phyloP scores from a whole-genome alignment of 805 yeast genomes.

The Nakazawaea siamensis region DNA sequence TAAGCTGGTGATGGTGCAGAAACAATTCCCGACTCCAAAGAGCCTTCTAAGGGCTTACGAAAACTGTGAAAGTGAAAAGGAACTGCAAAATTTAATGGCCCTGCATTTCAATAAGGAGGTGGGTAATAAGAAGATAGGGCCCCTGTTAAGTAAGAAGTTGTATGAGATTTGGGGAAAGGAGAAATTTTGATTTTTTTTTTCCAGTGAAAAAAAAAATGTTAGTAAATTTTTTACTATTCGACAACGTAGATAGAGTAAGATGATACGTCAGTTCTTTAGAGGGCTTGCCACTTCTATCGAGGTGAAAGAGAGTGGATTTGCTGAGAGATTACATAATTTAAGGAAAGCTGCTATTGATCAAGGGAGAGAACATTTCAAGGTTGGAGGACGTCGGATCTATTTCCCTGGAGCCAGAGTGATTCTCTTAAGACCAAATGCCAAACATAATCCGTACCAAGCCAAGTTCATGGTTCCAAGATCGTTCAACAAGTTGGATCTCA shows the following conservation, averaged over 20 bases:
- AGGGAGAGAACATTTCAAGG: slow-evolving; percentile 71
- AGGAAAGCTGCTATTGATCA: slow-evolving; percentile 44
- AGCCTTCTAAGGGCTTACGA: slow-evolving; percentile 43
- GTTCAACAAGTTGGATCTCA: slow-evolving; percentile 87
- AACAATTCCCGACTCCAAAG: slow-evolving; percentile 61
- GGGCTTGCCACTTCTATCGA: slow-evolving; percentile 23
- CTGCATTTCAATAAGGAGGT: slow-evolving; percentile 31
- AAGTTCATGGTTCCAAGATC: slow-evolving; percentile 90
- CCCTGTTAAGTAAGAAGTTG: slow-evolving; percentile 40
- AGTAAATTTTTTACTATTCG: neutral
- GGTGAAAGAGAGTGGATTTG: slow-evolving; percentile 5
- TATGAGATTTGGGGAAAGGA: slow-evolving; percentile 60
- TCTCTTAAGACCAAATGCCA: slow-evolving; percentile 85
- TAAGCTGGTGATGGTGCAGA: slow-evolving; percentile 74
- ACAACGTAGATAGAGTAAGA: no score
- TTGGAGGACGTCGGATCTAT: slow-evolving; percentile 69
- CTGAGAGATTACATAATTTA: slow-evolving; percentile 16
- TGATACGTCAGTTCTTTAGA: no score
- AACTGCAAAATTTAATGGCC: slow-evolving; percentile 23
- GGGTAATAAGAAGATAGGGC: slow-evolving; percentile 44
- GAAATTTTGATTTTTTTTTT: neutral
- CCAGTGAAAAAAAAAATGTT: neutral
- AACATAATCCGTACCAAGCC: slow-evolving; percentile 95
- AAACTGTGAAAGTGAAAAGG: slow-evolving; percentile 15
- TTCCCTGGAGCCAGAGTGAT: slow-evolving; percentile 83